These are phyloP conservation scores for Arthrobotrys entomopaga DNA, from an alignment of 2,329 filamentous ascomycete species.

Conservation along the genomic window DNA sequence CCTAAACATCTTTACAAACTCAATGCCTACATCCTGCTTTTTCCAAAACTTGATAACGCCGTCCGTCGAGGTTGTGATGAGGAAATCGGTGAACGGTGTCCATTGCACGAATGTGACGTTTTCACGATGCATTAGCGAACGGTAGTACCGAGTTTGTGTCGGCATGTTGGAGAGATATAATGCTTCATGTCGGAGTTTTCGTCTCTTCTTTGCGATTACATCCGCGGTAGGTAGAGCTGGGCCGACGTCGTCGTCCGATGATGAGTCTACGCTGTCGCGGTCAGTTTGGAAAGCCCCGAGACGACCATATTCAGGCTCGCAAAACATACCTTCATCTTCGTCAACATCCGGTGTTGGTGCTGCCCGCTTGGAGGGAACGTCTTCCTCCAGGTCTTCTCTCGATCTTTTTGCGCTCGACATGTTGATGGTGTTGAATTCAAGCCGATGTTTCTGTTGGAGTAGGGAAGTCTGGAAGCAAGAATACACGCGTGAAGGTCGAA, in stretches of 20 bases:
- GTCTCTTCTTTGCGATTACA: slow-evolving; percentile 77
- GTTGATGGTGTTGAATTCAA: neutral
- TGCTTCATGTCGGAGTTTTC: slow-evolving; percentile 84
- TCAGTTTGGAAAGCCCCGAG: slow-evolving; percentile 3
- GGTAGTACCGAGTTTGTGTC: slow-evolving; percentile 82
- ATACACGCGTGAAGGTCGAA: neutral
- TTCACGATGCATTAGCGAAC: slow-evolving; percentile 98
- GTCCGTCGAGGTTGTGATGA: slow-evolving; percentile 92
- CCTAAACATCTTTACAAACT: slow-evolving; percentile 98
- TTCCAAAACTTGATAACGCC: slow-evolving; percentile 99
- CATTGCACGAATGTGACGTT: slow-evolving; percentile 87
- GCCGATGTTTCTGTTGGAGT: neutral
- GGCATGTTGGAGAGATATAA: slow-evolving; percentile 92
- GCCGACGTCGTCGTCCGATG: slow-evolving; percentile 91
- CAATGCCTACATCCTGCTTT: slow-evolving; percentile 86
- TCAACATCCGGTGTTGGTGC: slow-evolving; percentile 28
- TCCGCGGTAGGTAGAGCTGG: slow-evolving; percentile 84
- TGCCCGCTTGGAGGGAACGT: slow-evolving; percentile 40
- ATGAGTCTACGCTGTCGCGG: slow-evolving; percentile 67
- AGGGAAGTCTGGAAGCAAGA: neutral
- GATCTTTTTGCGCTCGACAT: slow-evolving; percentile 41
- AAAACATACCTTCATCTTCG: slow-evolving; percentile 39
- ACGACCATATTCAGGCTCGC: no score
- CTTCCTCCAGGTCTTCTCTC: slow-evolving; percentile 42
- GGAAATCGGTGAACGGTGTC: slow-evolving; percentile 90